These are phyloP conservation scores for Solanum ossicruentum DNA, from an alignment of 257 asterid species.

Conservation along the genomic window DNA sequence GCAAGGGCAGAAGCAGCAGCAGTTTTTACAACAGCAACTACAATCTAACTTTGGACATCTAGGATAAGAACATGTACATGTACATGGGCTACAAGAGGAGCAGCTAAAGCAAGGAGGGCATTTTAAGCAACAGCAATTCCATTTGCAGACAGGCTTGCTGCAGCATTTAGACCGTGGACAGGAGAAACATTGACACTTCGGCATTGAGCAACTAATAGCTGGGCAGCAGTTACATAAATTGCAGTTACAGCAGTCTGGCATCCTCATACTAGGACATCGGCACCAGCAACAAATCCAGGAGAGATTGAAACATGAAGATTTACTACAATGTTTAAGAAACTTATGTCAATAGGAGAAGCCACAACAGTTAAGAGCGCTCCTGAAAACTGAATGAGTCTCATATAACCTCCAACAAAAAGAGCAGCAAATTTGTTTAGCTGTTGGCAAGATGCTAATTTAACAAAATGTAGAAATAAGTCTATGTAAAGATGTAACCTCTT, in stretches of 20 bases:
- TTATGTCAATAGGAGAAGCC: not conserved
- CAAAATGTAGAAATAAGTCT: not conserved
- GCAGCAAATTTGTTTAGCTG: not conserved
- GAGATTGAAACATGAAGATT: slow-evolving; percentile 34
- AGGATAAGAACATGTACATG: slow-evolving; percentile 16
- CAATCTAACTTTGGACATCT: slow-evolving; percentile 30
- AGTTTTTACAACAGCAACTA: slow-evolving; percentile 40
- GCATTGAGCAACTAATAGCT: slow-evolving; percentile 26
- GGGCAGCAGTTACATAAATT: slow-evolving; percentile 16
- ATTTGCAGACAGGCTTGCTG: slow-evolving; percentile 16
- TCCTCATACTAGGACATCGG: slow-evolving; percentile 17
- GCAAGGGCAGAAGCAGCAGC: slow-evolving; percentile 41
- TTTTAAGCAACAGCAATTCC: slow-evolving; percentile 34
- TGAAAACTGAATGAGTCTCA: not conserved
- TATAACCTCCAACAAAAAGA: not conserved
- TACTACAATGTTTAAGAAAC: slow-evolving; percentile 20
- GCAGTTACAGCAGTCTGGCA: slow-evolving; percentile 28
- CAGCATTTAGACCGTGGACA: slow-evolving; percentile 30
- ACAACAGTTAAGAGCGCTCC: not conserved
- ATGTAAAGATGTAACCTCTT: not conserved
- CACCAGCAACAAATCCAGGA: slow-evolving; percentile 43
- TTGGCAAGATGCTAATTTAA: not conserved
- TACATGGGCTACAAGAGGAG: slow-evolving; percentile 11
- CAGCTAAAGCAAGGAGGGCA: slow-evolving; percentile 18
- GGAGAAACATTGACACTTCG: slow-evolving; percentile 28